These are phyloP conservation scores for Sugiyamaella boreocaroliniensis DNA, from an alignment of 805 yeast genomes.

Conservation along the genomic window DNA sequence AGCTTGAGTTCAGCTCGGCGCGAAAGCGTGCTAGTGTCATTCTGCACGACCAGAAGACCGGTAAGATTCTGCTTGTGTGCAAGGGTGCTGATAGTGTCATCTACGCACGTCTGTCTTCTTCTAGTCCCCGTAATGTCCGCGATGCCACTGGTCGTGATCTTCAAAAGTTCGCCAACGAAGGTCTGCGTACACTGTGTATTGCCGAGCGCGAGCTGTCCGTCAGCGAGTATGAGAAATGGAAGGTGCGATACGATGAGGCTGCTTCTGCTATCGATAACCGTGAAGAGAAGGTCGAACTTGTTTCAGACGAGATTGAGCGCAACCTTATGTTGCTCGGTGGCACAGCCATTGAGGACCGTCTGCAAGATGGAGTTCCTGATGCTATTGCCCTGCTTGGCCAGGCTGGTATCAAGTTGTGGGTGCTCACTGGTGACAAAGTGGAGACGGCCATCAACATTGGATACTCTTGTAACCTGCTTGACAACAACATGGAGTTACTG, in stretches of 20 bases:
- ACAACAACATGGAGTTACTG: constrained; percentile 60
- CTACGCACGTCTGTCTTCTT: constrained; percentile 37
- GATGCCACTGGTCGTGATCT: constrained; percentile 55
- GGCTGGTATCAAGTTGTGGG: constrained; percentile 81
- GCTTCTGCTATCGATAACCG: constrained; percentile 49
- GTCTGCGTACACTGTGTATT: constrained; percentile 68
- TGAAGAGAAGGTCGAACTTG: constrained; percentile 47
- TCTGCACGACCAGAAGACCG: constrained; percentile 39
- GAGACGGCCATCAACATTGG: constrained; percentile 84
- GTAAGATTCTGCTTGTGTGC: constrained; percentile 41
- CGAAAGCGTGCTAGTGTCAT: constrained; percentile 77
- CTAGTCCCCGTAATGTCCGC: constrained; percentile 35
- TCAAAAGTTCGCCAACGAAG: constrained; percentile 68
- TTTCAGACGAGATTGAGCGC: constrained; percentile 54
- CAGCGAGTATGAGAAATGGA: constrained; percentile 44
- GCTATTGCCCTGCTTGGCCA: constrained; percentile 57
- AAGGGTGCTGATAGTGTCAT: constrained; percentile 79
- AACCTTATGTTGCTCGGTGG: constrained; percentile 60
- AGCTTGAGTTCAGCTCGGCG: constrained; percentile 60
- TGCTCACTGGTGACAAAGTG: constrained; percentile 73
- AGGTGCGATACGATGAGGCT: constrained; percentile 44
- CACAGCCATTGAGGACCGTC: constrained; percentile 74
- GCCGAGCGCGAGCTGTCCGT: constrained; percentile 49
- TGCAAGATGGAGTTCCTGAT: constrained; percentile 74
- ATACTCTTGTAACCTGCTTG: constrained; percentile 65